Evolutionary conservation across 106 monocot species (phyloP), one percentile per base, ranked within the genome.

Genomic region (Xerophyta viscosa): DNA sequence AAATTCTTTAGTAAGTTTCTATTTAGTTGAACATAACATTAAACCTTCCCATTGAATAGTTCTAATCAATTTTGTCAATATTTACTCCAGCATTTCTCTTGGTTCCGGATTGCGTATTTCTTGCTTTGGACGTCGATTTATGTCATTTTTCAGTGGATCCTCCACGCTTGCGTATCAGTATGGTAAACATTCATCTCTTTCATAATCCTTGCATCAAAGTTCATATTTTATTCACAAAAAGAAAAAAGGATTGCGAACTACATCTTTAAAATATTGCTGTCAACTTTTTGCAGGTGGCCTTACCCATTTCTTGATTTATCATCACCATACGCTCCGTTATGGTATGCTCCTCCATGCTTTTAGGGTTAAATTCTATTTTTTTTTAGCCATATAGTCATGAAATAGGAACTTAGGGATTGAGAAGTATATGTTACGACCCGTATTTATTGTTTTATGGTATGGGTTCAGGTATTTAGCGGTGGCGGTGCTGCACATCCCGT

Each of bases 61-160:
- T 31, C 31, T 14, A 54, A 19, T 36, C 31, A 29, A 6, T 18
- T 27, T 48, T 29, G 11, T 23, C 71, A 26, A 46, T 14, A 41
- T 33, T 55, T 31, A 50, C 37, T 41, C 20, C 41, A 92, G 92
- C 60, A 68, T 52, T 92, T 92, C 33, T 83, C 82, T 0, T 84
- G 77, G 84, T 91, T 91, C 27, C 76, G 84, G 24, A 84, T 91
- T 14, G 69, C 84, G 20, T 90, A 90, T 46, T 90, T 90, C 57
- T 25, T 84, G 8, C 52, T 90, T 22, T 90, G 83, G 77, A 91
- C 84, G 2, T 60, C 71, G 11, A 55, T 63, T 13, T 91, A 70
- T 66, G 90, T 91, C 29, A 59, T 81, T 48, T 84, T 84, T 44
- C 84, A 91, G 23, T 91, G 90, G 90, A 52, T 80, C 20, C 12